Evolutionary conservation across 2,329 filamentous ascomycete genomes (phyloP).

Genomic region (Microdochium paspali): DNA sequence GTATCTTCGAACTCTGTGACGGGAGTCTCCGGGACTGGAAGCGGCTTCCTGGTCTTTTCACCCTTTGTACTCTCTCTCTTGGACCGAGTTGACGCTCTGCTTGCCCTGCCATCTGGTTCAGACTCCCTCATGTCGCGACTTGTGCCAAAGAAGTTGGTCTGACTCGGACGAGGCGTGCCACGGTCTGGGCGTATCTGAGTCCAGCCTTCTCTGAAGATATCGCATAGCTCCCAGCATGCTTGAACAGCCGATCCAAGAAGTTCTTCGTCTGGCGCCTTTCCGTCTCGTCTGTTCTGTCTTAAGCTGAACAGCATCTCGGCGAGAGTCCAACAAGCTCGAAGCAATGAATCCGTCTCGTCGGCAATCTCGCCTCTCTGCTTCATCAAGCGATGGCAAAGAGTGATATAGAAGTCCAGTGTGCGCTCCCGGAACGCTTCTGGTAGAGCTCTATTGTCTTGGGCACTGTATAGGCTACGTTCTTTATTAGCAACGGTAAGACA

Average conservation of each 20-base stretch:
- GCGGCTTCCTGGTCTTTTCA: slow-evolving; percentile 37
- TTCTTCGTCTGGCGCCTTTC: slow-evolving; percentile 68
- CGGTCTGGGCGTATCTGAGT: slow-evolving; percentile 79
- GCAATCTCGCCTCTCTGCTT: slow-evolving; percentile 74
- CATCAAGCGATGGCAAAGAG: slow-evolving; percentile 90
- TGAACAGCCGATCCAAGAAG: slow-evolving; percentile 80
- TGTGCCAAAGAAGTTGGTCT: slow-evolving; percentile 57
- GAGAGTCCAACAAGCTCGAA: slow-evolving; percentile 80
- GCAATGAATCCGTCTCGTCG: slow-evolving; percentile 74
- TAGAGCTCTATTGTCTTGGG: slow-evolving; percentile 67
- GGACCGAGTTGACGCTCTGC: slow-evolving; percentile 41
- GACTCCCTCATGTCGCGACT: slow-evolving; percentile 29
- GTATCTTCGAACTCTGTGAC: slow-evolving; percentile 94
- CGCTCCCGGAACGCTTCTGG: slow-evolving; percentile 83
- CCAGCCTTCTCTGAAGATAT: slow-evolving; percentile 89
- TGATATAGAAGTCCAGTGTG: slow-evolving; percentile 90
- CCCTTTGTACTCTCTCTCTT: slow-evolving; percentile 40
- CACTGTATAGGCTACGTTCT: slow-evolving; percentile 63
- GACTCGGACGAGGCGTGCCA: slow-evolving; percentile 73
- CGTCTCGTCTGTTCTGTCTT: slow-evolving; percentile 70
- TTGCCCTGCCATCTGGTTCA: slow-evolving; percentile 35
- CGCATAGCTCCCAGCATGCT: slow-evolving; percentile 89
- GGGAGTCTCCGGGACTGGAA: slow-evolving; percentile 70
- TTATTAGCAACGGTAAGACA: slow-evolving; percentile 1
- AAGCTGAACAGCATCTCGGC: slow-evolving; percentile 91